Conservation (phyloP, 352 stramenopile genomes). For the Lagenidium sp. region DNA sequence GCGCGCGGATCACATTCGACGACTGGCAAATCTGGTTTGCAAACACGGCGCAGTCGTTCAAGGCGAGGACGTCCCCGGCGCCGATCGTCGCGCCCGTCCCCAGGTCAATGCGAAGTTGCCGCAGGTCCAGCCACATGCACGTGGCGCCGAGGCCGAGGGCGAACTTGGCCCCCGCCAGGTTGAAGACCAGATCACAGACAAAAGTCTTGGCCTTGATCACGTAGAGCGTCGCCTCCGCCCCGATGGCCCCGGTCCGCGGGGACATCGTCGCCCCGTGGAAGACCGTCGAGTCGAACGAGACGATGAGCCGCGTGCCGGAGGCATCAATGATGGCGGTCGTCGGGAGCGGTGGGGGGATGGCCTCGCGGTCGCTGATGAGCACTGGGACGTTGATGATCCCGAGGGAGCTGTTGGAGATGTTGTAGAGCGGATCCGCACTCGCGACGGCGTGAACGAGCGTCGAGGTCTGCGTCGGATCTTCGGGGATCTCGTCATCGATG, state of each 20-base stretch:
- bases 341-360: conserved; percentile 45
- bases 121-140: conserved; percentile 51
- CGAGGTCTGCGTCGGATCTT: conserved; percentile 49
- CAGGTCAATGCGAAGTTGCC: conserved; percentile 37
- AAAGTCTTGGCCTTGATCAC: conserved; percentile 34
- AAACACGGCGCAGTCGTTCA: conserved; percentile 45
- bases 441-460: conserved; percentile 26
- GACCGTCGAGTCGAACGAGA: conserved; percentile 55
- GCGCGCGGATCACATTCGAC: conserved; percentile 29
- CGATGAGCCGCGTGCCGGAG: conserved; percentile 37
- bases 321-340: conserved; percentile 36
- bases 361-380: conserved; percentile 53
- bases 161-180: conserved; percentile 21
- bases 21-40: conserved; percentile 37
- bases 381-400: conserved; percentile 31
- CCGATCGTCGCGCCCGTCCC: conserved; percentile 31
- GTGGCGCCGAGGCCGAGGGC: conserved; percentile 22
- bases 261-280: conserved; percentile 62
- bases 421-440: conserved; percentile 52
- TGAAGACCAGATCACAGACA: conserved; percentile 34
- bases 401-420: conserved; percentile 41
- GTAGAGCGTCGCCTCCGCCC: conserved; percentile 12
- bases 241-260: background rate
- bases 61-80: conserved; percentile 24
- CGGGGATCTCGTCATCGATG: conserved; percentile 48